Evolutionary conservation across 1,139 yeast species (phyloP).

Genomic region (Pichia sp.): DNA sequence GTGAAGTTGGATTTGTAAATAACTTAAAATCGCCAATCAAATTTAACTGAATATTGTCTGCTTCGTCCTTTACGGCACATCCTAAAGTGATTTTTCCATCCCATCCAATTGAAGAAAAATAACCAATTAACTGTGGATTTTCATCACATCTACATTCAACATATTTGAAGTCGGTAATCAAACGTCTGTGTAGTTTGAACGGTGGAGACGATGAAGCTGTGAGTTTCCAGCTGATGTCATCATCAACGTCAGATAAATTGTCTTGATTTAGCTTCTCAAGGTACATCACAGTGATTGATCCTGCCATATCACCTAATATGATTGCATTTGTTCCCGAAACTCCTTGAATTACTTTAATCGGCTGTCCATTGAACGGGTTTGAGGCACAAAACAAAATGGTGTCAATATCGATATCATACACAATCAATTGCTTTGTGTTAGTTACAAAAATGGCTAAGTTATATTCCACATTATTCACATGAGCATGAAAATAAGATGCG

Average conservation of each 20-base stretch:
- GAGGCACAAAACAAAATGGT: slow-evolving; percentile 8
- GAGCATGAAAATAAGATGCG: slow-evolving; percentile 12
- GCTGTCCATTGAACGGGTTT: slow-evolving; percentile 15
- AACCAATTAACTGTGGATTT: slow-evolving; percentile 21
- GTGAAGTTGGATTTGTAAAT: slow-evolving; percentile 41
- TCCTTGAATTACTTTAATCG: slow-evolving; percentile 17
- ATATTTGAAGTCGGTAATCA: slow-evolving; percentile 33
- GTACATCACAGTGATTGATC: slow-evolving; percentile 20
- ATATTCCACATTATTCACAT: slow-evolving; percentile 2
- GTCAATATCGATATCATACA: slow-evolving; percentile 18
- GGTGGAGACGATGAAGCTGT: slow-evolving; percentile 6
- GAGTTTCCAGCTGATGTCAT: slow-evolving; percentile 11
- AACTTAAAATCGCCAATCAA: slow-evolving; percentile 31
- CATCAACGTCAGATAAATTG: slow-evolving; percentile 4
- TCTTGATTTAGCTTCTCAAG: neutral
- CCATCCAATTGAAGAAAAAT: slow-evolving; percentile 54
- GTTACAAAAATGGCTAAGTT: slow-evolving; percentile 20
- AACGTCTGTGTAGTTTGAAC: slow-evolving; percentile 32
- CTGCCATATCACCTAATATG: slow-evolving; percentile 31
- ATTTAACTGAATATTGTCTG: neutral
- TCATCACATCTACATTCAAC: slow-evolving; percentile 16
- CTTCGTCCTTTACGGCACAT: slow-evolving; percentile 21
- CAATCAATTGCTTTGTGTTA: slow-evolving; percentile 17
- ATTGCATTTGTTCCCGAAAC: slow-evolving; percentile 17
- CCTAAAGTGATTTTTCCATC: slow-evolving; percentile 42